phyloP scores from a whole-genome alignment of 2,329 filamentous ascomycete species.

The Coniosporium tulheliwenetii region DNA sequence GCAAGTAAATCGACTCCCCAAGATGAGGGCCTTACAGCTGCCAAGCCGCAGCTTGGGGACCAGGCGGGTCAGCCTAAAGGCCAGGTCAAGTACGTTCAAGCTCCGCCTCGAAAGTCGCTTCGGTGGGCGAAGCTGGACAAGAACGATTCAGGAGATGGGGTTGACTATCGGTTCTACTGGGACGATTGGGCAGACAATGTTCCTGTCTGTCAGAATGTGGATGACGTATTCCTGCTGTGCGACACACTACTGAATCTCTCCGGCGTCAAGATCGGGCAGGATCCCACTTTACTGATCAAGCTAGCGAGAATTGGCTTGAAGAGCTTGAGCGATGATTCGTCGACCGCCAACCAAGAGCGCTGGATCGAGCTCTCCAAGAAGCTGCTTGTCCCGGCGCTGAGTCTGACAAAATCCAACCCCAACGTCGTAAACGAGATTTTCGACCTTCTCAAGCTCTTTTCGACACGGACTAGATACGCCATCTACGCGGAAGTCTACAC shows the following conservation, averaged over 20 bases:
- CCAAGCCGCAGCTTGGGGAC: constrained; percentile 39
- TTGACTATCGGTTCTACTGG: constrained; percentile 84
- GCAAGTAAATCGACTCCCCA: constrained; percentile 31
- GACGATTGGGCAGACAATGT: constrained; percentile 93
- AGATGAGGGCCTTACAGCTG: constrained; percentile 25
- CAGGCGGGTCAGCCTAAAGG: constrained; percentile 56
- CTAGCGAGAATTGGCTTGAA: constrained; percentile 71
- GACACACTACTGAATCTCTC: constrained; percentile 71
- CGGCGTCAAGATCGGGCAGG: constrained; percentile 78
- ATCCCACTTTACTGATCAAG: constrained; percentile 62
- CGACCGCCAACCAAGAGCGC: constrained; percentile 52
- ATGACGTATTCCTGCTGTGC: constrained; percentile 81
- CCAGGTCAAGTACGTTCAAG: constrained; percentile 42
- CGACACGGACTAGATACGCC: constrained; percentile 61
- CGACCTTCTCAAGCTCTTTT: constrained; percentile 64
- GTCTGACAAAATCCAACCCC: constrained; percentile 71
- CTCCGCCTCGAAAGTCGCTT: constrained; percentile 49
- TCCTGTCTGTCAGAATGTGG: constrained; percentile 75
- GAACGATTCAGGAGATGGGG: constrained; percentile 55
- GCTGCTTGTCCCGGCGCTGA: constrained; percentile 75
- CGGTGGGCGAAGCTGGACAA: constrained; percentile 77
- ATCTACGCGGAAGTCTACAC: constrained; percentile 92
- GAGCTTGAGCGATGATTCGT: constrained; percentile 55
- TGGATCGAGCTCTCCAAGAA: constrained; percentile 79
- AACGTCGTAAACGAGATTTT: constrained; percentile 76